Percentiles rank a stretch among this genome's conserved stretches.
These are phyloP conservation scores for Camelina laxa DNA, from an alignment of 345 rosid species.

Conservation along the genomic window DNA sequence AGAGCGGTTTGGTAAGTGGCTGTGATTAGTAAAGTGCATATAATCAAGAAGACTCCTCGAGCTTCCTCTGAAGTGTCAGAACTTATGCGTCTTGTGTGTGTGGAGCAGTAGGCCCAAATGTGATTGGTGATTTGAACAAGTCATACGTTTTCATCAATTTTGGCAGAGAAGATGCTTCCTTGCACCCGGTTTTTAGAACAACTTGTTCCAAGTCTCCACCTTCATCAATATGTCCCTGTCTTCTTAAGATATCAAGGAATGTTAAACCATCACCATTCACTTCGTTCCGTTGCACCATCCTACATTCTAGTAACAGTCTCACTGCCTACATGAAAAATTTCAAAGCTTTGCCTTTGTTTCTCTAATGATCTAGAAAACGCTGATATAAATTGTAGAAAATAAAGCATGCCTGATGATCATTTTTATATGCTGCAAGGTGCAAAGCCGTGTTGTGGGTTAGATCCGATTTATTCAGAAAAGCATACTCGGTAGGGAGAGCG, in stretches of 20 bases:
- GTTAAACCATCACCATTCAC: constrained; percentile 19
- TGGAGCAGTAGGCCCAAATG: constrained; percentile 4
- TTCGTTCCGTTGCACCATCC: background rate
- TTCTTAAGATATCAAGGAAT: constrained; percentile 5
- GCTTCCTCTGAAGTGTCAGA: constrained; percentile 9
- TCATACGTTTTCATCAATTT: constrained; percentile 1
- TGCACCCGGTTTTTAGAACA: background rate
- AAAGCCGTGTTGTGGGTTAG: constrained; percentile 25
- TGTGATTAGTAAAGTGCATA: constrained; percentile 36
- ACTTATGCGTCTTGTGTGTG: background rate
- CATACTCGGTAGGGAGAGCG: background rate
- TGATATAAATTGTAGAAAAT: background rate
- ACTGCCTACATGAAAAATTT: background rate
- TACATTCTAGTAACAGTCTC: constrained; percentile 18
- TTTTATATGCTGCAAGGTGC: constrained; percentile 40
- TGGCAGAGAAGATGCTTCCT: constrained; percentile 24
- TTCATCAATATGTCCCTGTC: background rate
- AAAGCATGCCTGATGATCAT: constrained; percentile 38
- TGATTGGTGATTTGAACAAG: constrained; percentile 21
- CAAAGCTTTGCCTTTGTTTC: background rate
- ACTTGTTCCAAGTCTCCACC: constrained; percentile 6
- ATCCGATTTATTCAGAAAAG: constrained; percentile 23
- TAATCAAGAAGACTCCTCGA: constrained; percentile 28
- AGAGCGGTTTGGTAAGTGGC: constrained; percentile 31
- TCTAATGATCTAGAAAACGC: background rate